A percentile compares a stretch with the other conserved stretches of the same genome.
phyloP scores from a whole-genome alignment of 495 filamentous ascomycete genomes.

The Amorphotheca resinae region DNA sequence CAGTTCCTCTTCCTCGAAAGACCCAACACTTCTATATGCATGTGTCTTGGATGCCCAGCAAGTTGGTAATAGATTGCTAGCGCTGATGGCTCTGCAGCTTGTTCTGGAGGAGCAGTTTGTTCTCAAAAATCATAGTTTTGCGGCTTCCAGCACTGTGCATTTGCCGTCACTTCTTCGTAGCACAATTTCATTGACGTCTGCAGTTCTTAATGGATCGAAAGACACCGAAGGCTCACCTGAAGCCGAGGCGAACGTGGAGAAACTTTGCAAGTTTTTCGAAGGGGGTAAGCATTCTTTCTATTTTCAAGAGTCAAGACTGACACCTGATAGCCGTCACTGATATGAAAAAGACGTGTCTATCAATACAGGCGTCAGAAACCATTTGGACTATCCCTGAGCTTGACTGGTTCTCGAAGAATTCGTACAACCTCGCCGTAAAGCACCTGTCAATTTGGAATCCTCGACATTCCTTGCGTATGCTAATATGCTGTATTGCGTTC shows the following conservation, averaged over 20 bases:
- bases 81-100: constrained; percentile 43
- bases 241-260: constrained; percentile 24
- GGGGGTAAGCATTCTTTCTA: constrained; percentile 29
- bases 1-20: constrained; percentile 31
- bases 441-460: constrained; percentile 42
- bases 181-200: constrained; percentile 45
- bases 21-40: constrained; percentile 53
- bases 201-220: constrained; percentile 35
- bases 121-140: constrained; percentile 27
- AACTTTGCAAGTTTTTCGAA: constrained; percentile 53
- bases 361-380: constrained; percentile 19
- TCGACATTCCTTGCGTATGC: constrained; percentile 38
- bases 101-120: constrained; percentile 34
- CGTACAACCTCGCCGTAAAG: constrained; percentile 62
- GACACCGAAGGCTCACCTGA: constrained; percentile 3
- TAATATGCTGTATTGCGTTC: constrained; percentile 49
- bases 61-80: constrained; percentile 43
- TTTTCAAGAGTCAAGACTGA: background rate
- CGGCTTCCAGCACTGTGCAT: constrained; percentile 40
- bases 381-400: constrained; percentile 50
- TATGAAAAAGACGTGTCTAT: constrained; percentile 30
- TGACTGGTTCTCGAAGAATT: constrained; percentile 70
- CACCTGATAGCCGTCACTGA: constrained; percentile 29
- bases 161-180: constrained; percentile 56
- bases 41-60: constrained; percentile 67